A percentile compares a stretch with the other conserved stretches of the same genome.
phyloP scores from a whole-genome alignment of 257 asterid genomes.

The Capsicum rhomboideum region DNA sequence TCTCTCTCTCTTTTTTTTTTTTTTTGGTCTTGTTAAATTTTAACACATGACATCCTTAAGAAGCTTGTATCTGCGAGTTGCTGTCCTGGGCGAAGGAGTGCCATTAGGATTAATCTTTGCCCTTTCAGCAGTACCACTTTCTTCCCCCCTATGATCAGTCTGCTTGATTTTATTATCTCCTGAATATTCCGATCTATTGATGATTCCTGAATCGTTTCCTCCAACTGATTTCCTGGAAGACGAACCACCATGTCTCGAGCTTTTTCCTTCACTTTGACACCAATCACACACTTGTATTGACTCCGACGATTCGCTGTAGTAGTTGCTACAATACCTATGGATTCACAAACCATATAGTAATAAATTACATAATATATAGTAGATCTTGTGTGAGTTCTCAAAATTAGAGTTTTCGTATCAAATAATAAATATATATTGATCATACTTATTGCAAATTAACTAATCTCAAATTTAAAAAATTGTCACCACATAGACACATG shows the following conservation, averaged over 20 bases:
- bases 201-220: not conserved
- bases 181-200: slow-evolving; percentile 41
- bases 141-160: slow-evolving; percentile 28
- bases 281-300: slow-evolving; percentile 66
- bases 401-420: not conserved
- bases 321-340: slow-evolving; percentile 83
- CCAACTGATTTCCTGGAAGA: slow-evolving; percentile 14
- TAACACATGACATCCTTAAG: slow-evolving; percentile 93
- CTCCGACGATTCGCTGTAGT: slow-evolving; percentile 58
- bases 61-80: slow-evolving; percentile 92
- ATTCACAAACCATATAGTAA: not conserved
- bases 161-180: slow-evolving; percentile 58
- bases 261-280: slow-evolving; percentile 72
- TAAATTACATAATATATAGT: not conserved
- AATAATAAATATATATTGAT: no score
- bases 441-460: not conserved
- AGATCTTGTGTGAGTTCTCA: not conserved
- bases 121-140: slow-evolving; percentile 30
- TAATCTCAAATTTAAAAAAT: not conserved
- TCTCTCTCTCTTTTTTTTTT: no score
- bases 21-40: not conserved
- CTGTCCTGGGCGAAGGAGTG: slow-evolving; percentile 55
- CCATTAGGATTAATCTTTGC: slow-evolving; percentile 33
- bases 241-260: slow-evolving; percentile 13
- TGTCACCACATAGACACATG: not conserved